Evolutionary conservation across 23 red algal genomes (phyloP).

Genomic region (Cyanidioschyzon merolae): DNA sequence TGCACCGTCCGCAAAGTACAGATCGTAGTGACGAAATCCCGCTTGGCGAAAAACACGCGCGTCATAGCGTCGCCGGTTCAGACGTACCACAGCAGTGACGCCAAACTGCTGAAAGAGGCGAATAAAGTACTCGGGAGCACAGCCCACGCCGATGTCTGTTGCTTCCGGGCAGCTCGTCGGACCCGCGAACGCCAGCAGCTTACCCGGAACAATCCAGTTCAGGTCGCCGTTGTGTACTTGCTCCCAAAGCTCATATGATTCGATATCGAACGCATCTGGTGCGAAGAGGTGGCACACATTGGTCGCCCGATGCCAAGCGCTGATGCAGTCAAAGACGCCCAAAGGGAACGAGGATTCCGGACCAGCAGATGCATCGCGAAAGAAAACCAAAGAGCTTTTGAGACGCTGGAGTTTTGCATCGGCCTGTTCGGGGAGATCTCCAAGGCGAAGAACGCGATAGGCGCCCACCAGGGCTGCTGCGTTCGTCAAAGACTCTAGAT

Average conservation of each 20-base stretch:
- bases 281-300: background rate
- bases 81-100: conserved; percentile 27
- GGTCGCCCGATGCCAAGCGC: conserved; percentile 3
- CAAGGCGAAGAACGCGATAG: conserved; percentile 13
- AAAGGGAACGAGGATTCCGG: conserved; percentile 13
- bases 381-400: background rate
- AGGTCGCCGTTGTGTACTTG: conserved; percentile 18
- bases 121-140: conserved; percentile 20
- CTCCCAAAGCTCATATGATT: conserved; percentile 25
- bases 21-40: conserved; percentile 25
- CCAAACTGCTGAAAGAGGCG: conserved; percentile 14
- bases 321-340: conserved; percentile 17
- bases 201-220: conserved; percentile 29
- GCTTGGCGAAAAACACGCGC: conserved; percentile 11
- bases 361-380: conserved; percentile 25
- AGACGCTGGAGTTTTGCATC: background rate
- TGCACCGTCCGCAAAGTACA: conserved; percentile 28
- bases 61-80: conserved; percentile 26
- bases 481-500: conserved; percentile 16
- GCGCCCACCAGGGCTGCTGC: conserved; percentile 22
- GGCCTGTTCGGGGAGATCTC: conserved; percentile 8
- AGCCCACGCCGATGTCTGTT: conserved; percentile 2
- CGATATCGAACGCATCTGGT: conserved; percentile 19
- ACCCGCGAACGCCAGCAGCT: conserved; percentile 24
- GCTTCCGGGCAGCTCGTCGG: background rate